Evolutionary conservation across 2,329 filamentous ascomycete genomes (phyloP).

Genomic region (Cladosporium sp.): DNA sequence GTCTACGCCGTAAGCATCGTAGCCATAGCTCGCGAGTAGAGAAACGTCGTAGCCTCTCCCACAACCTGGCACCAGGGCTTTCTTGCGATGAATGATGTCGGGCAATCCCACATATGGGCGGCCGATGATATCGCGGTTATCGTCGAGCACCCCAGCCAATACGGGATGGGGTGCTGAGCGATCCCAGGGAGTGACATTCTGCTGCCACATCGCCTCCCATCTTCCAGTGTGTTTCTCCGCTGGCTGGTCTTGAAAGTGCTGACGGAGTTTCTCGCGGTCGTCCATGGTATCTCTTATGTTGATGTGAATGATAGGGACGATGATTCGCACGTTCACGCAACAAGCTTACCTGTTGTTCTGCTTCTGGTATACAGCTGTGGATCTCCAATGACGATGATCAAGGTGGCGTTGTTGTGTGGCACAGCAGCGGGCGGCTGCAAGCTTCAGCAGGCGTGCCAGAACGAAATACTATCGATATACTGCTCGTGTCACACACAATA

Average conservation of each 20-base stretch:
- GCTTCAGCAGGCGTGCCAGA: not conserved
- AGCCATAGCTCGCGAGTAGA: slow-evolving; percentile 69
- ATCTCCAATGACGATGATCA: no score
- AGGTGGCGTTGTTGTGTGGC: not conserved
- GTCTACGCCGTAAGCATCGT: slow-evolving; percentile 73
- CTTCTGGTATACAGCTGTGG: no score
- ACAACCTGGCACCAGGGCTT: slow-evolving; percentile 75
- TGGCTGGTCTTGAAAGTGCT: slow-evolving; percentile 39
- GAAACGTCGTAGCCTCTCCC: slow-evolving; percentile 78
- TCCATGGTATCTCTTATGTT: not conserved
- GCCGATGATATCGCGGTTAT: slow-evolving; percentile 22
- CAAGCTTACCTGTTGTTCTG: no score
- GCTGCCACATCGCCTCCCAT: slow-evolving; percentile 56
- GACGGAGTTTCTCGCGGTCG: slow-evolving; percentile 23
- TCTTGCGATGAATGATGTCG: slow-evolving; percentile 36
- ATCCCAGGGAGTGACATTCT: slow-evolving; percentile 56
- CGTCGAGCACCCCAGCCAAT: slow-evolving; percentile 50
- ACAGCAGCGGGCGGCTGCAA: not conserved
- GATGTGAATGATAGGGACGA: not conserved
- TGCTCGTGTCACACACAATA: not conserved
- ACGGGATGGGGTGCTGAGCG: slow-evolving; percentile 56
- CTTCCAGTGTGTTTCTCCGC: slow-evolving; percentile 40
- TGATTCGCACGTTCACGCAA: no score
- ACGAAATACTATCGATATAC: no score
- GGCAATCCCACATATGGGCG: slow-evolving; percentile 7